phyloP scores from a whole-genome alignment of 2,329 filamentous ascomycete species.

The Colletotrichum sp. region DNA sequence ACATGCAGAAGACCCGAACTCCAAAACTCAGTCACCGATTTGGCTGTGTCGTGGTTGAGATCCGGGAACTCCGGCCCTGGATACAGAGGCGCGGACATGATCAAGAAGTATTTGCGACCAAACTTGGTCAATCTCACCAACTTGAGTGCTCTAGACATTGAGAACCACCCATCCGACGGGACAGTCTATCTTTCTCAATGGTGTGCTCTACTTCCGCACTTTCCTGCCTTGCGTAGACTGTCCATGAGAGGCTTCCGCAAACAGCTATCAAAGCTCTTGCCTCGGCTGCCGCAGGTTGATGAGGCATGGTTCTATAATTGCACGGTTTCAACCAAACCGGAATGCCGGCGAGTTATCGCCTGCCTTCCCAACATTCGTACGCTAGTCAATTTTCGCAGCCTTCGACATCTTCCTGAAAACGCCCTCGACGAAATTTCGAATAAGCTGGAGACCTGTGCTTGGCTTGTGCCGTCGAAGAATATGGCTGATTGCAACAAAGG shows the following conservation, averaged over 20 bases:
- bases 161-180: not conserved
- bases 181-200: not conserved
- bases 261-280: not conserved
- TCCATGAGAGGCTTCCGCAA: not conserved
- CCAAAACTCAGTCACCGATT: not conserved
- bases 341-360: not conserved
- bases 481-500: not conserved
- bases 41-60: not conserved
- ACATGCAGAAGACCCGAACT: not conserved
- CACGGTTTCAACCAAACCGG: not conserved
- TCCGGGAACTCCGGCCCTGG: not conserved
- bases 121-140: not conserved
- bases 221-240: not conserved
- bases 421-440: not conserved
- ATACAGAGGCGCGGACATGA: not conserved
- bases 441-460: not conserved
- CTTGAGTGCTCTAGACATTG: not conserved
- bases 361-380: not conserved
- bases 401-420: not conserved
- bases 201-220: not conserved
- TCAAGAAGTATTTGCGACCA: not conserved
- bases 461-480: not conserved
- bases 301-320: not conserved
- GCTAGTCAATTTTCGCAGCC: not conserved
- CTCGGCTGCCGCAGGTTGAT: not conserved